A percentile compares a stretch with the other conserved stretches of the same genome.
phyloP scores from a whole-genome alignment of 805 yeast species.

The Ogataea haglerorum region DNA sequence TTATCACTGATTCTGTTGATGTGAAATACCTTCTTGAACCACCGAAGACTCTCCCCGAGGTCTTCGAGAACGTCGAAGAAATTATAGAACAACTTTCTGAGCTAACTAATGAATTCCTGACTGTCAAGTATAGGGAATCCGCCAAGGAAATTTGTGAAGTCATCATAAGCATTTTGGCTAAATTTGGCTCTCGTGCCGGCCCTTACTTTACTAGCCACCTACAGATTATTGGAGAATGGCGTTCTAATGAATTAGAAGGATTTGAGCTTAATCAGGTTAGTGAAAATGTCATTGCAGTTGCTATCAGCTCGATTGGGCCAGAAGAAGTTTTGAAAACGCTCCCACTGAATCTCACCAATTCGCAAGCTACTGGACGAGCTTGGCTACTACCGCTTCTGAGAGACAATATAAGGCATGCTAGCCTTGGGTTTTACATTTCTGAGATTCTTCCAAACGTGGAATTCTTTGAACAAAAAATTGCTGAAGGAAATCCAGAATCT shows the following conservation, averaged over 20 bases:
- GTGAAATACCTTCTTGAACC: slow-evolving; percentile 57
- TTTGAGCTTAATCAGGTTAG: slow-evolving; percentile 70
- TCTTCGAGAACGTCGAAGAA: slow-evolving; percentile 55
- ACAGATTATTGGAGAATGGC: slow-evolving; percentile 77
- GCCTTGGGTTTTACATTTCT: slow-evolving; percentile 57
- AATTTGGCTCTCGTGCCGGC: slow-evolving; percentile 60
- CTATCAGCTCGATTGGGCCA: slow-evolving; percentile 82
- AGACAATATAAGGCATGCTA: slow-evolving; percentile 75
- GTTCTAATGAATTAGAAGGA: slow-evolving; percentile 70
- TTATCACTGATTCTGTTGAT: slow-evolving; percentile 64
- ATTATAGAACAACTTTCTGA: slow-evolving; percentile 50
- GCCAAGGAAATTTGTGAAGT: slow-evolving; percentile 72
- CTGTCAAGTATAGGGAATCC: slow-evolving; percentile 72
- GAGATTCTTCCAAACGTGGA: slow-evolving; percentile 65
- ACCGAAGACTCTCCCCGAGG: slow-evolving; percentile 43
- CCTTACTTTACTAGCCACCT: slow-evolving; percentile 69
- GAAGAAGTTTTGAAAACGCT: slow-evolving; percentile 68
- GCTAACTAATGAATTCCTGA: slow-evolving; percentile 51
- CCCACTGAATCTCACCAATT: slow-evolving; percentile 73
- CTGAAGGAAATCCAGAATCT: slow-evolving; percentile 46
- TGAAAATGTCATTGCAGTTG: slow-evolving; percentile 76
- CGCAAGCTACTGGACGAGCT: slow-evolving; percentile 78
- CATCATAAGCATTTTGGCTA: slow-evolving; percentile 56
- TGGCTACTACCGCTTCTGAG: slow-evolving; percentile 91
- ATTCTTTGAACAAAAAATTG: slow-evolving; percentile 49